Base-by-base conservation (phyloP, 192 early-diverging fungal genomes). In the Backusella westeae region DNA sequence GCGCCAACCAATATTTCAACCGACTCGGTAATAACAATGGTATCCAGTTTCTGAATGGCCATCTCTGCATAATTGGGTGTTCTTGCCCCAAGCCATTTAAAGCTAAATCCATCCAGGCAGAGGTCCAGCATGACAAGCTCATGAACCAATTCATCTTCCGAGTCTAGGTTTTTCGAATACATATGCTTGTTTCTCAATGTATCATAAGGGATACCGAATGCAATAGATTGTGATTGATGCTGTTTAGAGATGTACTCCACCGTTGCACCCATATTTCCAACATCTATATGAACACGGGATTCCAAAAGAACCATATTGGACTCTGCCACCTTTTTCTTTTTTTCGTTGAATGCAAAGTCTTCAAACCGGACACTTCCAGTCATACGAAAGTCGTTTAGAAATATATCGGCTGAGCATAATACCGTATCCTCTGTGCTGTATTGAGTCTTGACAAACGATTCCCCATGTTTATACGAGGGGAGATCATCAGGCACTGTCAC, bases 1-100 rank as follows among this genome's bases (percentile, higher is more conserved):
- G 90, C 90, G 14, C 92, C 92, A 15, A 86, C 87, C 10, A 94
- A 77, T 53, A 94, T 92, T 69, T 94, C 93, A 3, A 87, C 84
- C 0, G 91, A 91, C 79, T 94, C 88, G 29, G 87, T 92, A 35
- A 93, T 90, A 21, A 88, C 87, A 41, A 90, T 83, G 6, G 88
- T 79, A 29, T 81, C 77, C 10, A 93, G 32, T 21, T 75, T 86
- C 9, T 81, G 81, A 3, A 88, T 73, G n/a, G 77, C 77, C 4
- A 86, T 73, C 6, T 80, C 80, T 35, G 87, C 75, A 78, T 83
- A 84, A 67, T 88, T 88, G 19, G 87, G 86, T 69, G 83, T 81
- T 36, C 81, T 82, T 0, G 81, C 77, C 8, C 84, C 86, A 4
- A 84, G 74, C 79, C 85, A 88, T 72, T 84, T 83, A 14, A 85